Base-by-base conservation (phyloP, 2,329 filamentous ascomycete species). In the Penicillium sp. region DNA sequence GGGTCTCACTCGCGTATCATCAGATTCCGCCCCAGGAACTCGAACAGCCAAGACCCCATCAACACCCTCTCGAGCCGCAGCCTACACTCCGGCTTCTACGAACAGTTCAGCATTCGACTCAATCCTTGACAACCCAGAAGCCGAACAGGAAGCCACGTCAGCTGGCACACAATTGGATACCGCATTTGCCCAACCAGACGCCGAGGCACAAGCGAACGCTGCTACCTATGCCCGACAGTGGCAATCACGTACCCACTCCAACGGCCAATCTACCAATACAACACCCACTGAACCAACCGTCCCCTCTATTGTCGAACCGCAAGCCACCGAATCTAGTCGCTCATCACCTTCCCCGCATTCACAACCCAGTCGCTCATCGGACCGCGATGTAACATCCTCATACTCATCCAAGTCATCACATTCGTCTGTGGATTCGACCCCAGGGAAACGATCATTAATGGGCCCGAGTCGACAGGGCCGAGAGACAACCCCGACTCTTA, bases 241-340 rank as follows among this genome's bases (percentile, higher is more conserved):
- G 68, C 81, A 85, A 55, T 85, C 84, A 4, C 77, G 81, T 19
- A 80, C 83, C 61, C 81, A 80, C 51, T 81, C 80, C 11, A 85
- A 84, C 62, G 84, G 82, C 6, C 78, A 82, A 27, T 84, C 83
- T 8, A 84, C 80, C 48, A 76, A 80, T 31, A 71, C 81, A 53
- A 79, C 83, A 33, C 77, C 80, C 13, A 79, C 81, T 51, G 70
- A 75, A 58, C 73, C 76, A 60, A 69, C 70, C 23, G 76, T 85
- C 14, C 84, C 84, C 11, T 78, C 84, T 50, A 85, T 86, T 56
- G 72, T 86, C 54, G 90, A 93, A 71, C 88, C 88, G 1, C 84
- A 85, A 14, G 77, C 84, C 2, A 68, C 76, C 5, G 79, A 83
- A 48, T 73, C 78, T n/a, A 61, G 55, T 42, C 62, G 59, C 55